Percentiles rank a stretch among this genome's conserved stretches.
These are phyloP conservation scores for Aquilaria malaccensis DNA, from an alignment of 345 rosid species.

Conservation along the genomic window DNA sequence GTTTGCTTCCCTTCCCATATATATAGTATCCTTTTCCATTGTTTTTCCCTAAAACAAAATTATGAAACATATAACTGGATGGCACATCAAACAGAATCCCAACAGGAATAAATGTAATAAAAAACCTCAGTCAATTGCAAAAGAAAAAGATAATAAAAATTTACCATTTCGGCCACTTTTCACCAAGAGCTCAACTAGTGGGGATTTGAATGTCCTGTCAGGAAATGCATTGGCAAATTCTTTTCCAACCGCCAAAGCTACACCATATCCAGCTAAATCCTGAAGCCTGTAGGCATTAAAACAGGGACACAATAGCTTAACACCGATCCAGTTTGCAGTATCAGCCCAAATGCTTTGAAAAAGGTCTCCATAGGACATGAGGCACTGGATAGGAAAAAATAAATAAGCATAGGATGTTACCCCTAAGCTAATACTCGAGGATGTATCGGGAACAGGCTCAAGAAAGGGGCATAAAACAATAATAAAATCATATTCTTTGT, in stretches of 20 bases:
- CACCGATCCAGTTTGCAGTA: background rate
- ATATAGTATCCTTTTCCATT: constrained; percentile 85
- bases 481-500: too few relatives aligned
- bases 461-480: too few relatives aligned
- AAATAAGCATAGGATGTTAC: too few relatives aligned
- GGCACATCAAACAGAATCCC: background rate
- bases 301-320: constrained; percentile 11
- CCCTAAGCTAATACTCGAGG: too few relatives aligned
- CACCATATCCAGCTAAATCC: constrained; percentile 89
- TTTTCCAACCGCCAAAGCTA: constrained; percentile 53
- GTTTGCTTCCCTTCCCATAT: constrained; percentile 74
- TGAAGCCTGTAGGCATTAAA: constrained; percentile 54
- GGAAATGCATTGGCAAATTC: constrained; percentile 57
- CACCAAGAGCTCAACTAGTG: constrained; percentile 60
- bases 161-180: constrained; percentile 83
- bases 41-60: constrained; percentile 57
- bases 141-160: constrained; percentile 1
- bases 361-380: background rate
- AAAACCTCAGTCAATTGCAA: constrained; percentile 1
- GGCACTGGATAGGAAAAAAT: too few relatives aligned
- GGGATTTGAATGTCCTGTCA: constrained; percentile 54
- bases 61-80: background rate
- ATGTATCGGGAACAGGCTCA: too few relatives aligned
- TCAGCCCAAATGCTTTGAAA: background rate
- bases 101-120: background rate